phyloP scores from a whole-genome alignment of 495 filamentous ascomycete species.

The Aspergillus wentii region DNA sequence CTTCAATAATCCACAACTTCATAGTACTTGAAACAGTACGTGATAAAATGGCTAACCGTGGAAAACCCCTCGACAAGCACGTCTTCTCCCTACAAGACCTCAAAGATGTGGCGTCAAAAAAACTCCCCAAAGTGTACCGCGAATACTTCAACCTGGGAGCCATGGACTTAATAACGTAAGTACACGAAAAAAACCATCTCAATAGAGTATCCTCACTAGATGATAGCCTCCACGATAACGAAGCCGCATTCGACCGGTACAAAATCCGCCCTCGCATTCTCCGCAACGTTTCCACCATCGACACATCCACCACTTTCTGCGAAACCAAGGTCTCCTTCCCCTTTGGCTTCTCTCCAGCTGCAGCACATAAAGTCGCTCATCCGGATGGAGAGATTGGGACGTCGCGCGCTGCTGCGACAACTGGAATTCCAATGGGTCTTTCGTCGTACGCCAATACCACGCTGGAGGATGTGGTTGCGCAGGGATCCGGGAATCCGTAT shows the following conservation, averaged over 20 bases:
- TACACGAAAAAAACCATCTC: not conserved
- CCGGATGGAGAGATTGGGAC: constrained; percentile 79
- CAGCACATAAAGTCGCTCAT: constrained; percentile 80
- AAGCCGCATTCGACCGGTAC: constrained; percentile 46
- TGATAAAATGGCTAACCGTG: constrained; percentile 29
- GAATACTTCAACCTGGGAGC: constrained; percentile 49
- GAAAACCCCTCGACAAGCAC: constrained; percentile 26
- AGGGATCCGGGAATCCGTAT: constrained; percentile 38
- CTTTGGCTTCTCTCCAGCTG: constrained; percentile 85
- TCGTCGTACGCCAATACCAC: constrained; percentile 48
- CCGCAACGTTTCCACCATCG: constrained; percentile 44
- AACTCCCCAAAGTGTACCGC: constrained; percentile 21
- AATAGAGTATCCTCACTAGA: not conserved
- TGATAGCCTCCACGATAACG: constrained; percentile 42
- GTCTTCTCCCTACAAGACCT: constrained; percentile 29
- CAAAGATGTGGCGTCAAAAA: constrained; percentile 20
- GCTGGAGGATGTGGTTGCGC: constrained; percentile 46
- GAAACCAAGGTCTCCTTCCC: constrained; percentile 70
- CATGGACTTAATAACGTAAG: constrained; percentile 31
- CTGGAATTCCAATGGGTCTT: constrained; percentile 57
- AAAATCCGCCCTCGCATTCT: constrained; percentile 51
- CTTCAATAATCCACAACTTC: not conserved
- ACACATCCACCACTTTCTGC: no score
- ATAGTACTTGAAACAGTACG: no score
- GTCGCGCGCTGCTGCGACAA: constrained; percentile 71